Evolutionary conservation across 2,329 filamentous ascomycete species (phyloP), one percentile per base, ranked within the genome.

Genomic region (Xylariales sp.): DNA sequence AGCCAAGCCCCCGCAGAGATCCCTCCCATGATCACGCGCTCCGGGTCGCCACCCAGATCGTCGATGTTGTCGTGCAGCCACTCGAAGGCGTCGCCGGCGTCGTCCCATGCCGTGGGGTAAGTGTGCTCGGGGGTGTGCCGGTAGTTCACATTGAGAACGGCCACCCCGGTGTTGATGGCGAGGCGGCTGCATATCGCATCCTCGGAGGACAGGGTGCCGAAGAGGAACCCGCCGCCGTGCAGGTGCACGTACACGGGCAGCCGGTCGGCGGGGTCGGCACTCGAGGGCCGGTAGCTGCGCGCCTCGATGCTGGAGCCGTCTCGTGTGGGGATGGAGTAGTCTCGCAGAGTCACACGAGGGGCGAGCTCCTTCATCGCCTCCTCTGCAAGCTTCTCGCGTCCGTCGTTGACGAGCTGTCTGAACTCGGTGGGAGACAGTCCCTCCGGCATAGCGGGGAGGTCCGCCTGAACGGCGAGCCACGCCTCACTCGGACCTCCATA

Each of bases 181-280:
- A 76, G 65, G 0, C 63, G 60, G 0, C 68, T 55, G 44, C 75
- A 81, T 1, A 58, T 61, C 0, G 68, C 66, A 38, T 81, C 75
- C 42, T 81, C 77, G 0, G 67, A 68, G 2, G 53, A 46, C 3
- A 80, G 48, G 0, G 67, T 73, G 2, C 78, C 78, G n/a, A 74
- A 70, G 7, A 77, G 46, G 40, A 74, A 81, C 0, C 74, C 75
- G 4, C 74, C 75, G 4, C 76, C 75, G 44, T 78, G 76, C 1
- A 76, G 53, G 43, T 74, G 69, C 15, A 74, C 52, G 38, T 69
- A 74, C 1, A 77, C 54, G 0, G 76, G 74, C 0, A 78, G 57
- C 5, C 44, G 50, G 29, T 60, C 56, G 8, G 59, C 49, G 19
- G 50, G 20, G 7, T 58, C 41, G 3, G 53, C 45, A 4, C 53